phyloP scores from a whole-genome alignment of 169 alveolate species.

The Haemoproteus tartakovskyi region DNA sequence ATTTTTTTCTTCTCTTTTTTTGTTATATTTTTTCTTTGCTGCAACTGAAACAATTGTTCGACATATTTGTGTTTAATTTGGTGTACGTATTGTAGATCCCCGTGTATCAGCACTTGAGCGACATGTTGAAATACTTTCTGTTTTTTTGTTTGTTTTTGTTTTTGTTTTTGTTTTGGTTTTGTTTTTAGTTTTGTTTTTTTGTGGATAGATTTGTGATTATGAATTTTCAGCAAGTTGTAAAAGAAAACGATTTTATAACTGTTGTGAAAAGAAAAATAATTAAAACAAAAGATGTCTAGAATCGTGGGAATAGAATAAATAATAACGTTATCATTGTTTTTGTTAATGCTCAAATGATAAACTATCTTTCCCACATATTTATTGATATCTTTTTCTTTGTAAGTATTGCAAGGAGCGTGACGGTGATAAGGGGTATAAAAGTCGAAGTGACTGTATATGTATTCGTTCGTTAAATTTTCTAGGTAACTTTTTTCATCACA shows the following conservation, averaged over 20 bases:
- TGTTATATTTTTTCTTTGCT: background rate
- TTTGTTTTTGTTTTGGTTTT: too few species aligned
- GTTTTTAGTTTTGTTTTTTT: too few species aligned
- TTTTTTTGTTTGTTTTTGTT: constrained; percentile 28
- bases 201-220: constrained; percentile 1
- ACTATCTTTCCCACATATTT: constrained; percentile 53
- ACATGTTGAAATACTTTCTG: constrained; percentile 17
- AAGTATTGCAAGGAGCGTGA: background rate
- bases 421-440: background rate
- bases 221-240: constrained; percentile 12
- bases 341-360: constrained; percentile 41
- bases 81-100: constrained; percentile 22
- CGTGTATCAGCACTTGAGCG: constrained; percentile 17
- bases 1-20: background rate
- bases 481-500: constrained; percentile 43
- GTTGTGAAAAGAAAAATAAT: constrained; percentile 35
- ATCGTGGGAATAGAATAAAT: constrained; percentile 24
- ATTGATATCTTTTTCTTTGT: constrained; percentile 20
- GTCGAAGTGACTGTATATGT: constrained; percentile 36
- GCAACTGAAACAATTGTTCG: background rate
- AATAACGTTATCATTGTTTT: constrained; percentile 20
- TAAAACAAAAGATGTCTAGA: constrained; percentile 53
- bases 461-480: constrained; percentile 7
- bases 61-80: constrained; percentile 11
- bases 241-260: constrained; percentile 36